Conservation (phyloP, 768 basidiomycete genomes). For the Mrakia hoshinonis region DNA sequence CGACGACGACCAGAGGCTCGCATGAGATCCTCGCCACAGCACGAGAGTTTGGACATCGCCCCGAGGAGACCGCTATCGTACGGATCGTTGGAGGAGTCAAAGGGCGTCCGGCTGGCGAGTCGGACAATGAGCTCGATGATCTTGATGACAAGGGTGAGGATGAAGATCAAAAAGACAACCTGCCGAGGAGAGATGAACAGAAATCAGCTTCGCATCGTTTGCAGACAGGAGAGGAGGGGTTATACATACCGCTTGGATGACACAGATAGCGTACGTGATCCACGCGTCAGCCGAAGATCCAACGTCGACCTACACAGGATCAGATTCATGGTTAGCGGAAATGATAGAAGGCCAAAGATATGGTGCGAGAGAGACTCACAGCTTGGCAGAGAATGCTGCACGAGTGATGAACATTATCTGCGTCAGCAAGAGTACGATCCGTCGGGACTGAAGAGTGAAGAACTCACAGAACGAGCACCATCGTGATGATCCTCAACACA, state of each 20-base stretch:
- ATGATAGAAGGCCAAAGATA: constrained; percentile 6
- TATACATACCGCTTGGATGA: constrained; percentile 66
- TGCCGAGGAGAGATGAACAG: constrained; percentile 67
- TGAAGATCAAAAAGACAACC: constrained; percentile 64
- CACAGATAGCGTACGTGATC: constrained; percentile 86
- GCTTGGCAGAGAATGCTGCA: constrained; percentile 38
- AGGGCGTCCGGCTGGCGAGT: constrained; percentile 64
- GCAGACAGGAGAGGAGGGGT: too few relatives aligned
- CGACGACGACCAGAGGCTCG: constrained; percentile 57
- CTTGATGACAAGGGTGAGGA: constrained; percentile 75
- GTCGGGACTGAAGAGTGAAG: constrained; percentile 35
- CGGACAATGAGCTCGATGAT: constrained; percentile 73
- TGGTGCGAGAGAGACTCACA: constrained; percentile 47
- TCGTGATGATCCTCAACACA: constrained; percentile 78
- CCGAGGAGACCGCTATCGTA: constrained; percentile 83
- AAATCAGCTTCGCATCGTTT: too few relatives aligned
- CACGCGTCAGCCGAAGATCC: constrained; percentile 73
- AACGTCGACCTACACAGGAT: constrained; percentile 60
- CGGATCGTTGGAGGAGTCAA: constrained; percentile 70
- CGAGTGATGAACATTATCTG: not conserved
- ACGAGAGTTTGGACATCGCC: constrained; percentile 49
- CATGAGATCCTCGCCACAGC: constrained; percentile 39
- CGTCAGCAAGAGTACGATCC: constrained; percentile 20
- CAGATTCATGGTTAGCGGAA: too few relatives aligned
- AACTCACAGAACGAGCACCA: constrained; percentile 81